phyloP scores from a whole-genome alignment of 768 basidiomycete genomes.

The Kwoniella dendrophila region DNA sequence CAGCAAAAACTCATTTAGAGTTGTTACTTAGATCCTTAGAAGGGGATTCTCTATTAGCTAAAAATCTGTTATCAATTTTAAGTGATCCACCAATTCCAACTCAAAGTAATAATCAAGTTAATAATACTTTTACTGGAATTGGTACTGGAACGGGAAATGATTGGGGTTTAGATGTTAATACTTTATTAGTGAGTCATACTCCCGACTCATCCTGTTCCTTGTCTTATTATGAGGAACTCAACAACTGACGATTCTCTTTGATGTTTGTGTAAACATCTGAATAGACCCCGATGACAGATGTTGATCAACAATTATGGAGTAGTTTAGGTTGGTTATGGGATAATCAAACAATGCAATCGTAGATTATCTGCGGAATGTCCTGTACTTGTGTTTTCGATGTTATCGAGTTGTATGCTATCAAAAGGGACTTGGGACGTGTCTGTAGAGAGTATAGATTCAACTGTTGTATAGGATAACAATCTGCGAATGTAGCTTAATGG shows the following conservation, averaged over 20 bases:
- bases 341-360: conserved; percentile 4
- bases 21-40: conserved; percentile 1
- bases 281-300: conserved; percentile 9
- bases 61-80: neutral
- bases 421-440: too few relatives aligned
- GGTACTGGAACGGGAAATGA: neutral
- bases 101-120: neutral
- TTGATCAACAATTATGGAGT: conserved; percentile 13
- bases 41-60: neutral
- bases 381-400: too few relatives aligned
- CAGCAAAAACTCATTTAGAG: conserved; percentile 13
- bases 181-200: neutral
- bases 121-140: neutral
- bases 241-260: neutral
- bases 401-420: too few relatives aligned
- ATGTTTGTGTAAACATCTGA: neutral
- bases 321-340: conserved; percentile 19
- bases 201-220: neutral
- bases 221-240: neutral
- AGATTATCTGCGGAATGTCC: too few relatives aligned
- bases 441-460: too few relatives aligned
- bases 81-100: neutral
- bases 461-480: too few relatives aligned
- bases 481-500: too few relatives aligned
- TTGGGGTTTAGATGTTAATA: conserved; percentile 11